These are phyloP conservation scores for Fusarium proliferatum DNA, from an alignment of 2,329 filamentous ascomycete species.

Conservation along the genomic window DNA sequence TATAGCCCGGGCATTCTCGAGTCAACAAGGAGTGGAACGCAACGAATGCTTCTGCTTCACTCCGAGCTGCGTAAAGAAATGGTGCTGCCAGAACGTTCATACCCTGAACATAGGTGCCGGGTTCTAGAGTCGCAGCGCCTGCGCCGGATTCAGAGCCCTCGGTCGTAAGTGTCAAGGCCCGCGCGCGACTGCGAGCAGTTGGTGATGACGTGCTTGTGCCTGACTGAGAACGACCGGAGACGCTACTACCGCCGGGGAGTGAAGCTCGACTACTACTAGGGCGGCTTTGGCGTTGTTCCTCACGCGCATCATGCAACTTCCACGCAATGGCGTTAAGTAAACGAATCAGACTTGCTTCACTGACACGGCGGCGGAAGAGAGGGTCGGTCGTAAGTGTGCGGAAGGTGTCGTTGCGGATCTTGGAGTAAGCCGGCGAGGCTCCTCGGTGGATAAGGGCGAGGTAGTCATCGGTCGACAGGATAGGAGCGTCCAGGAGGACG, in stretches of 20 bases:
- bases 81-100: slow-evolving; percentile 99
- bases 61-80: slow-evolving; percentile 93
- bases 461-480: slow-evolving; percentile 88
- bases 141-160: slow-evolving; percentile 70
- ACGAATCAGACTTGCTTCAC: slow-evolving; percentile 93
- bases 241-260: slow-evolving; percentile 49
- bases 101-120: slow-evolving; percentile 94
- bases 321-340: slow-evolving; percentile 95
- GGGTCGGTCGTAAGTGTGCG: slow-evolving; percentile 96
- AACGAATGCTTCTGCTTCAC: slow-evolving; percentile 93
- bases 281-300: slow-evolving; percentile 57
- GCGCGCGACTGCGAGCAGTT: slow-evolving; percentile 62
- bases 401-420: slow-evolving; percentile 98
- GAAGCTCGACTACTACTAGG: slow-evolving; percentile 54
- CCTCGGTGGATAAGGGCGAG: slow-evolving; percentile 91
- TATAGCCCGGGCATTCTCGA: slow-evolving; percentile 90
- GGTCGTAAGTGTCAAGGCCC: slow-evolving; percentile 69
- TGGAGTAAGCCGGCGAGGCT: slow-evolving; percentile 92
- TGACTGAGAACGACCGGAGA: slow-evolving; percentile 51
- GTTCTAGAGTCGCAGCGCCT: slow-evolving; percentile 66
- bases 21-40: slow-evolving; percentile 91
- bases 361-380: slow-evolving; percentile 94
- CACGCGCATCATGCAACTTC: slow-evolving; percentile 85
- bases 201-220: slow-evolving; percentile 56
- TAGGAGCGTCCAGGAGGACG: slow-evolving; percentile 87